Evolutionary conservation across 2,329 filamentous ascomycete genomes (phyloP).

Genomic region (Cytospora paraplurivora): DNA sequence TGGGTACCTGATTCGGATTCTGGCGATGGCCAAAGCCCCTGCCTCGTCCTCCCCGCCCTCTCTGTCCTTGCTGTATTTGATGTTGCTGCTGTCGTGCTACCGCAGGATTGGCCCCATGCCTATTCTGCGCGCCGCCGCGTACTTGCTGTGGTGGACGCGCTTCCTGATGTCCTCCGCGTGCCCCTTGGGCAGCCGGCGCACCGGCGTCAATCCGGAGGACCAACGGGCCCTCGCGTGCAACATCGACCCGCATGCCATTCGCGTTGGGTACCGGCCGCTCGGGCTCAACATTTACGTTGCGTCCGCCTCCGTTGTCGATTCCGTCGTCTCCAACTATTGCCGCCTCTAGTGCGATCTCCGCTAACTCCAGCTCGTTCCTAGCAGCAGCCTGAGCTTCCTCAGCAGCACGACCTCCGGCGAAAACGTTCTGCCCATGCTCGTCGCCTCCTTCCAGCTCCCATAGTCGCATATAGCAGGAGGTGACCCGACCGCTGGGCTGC

Average conservation of each 20-base stretch:
- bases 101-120: constrained; percentile 29
- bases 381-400: constrained; percentile 31
- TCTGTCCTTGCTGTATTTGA: constrained; percentile 23
- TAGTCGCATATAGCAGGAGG: constrained; percentile 77
- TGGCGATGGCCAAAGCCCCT: constrained; percentile 35
- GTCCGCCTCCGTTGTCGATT: constrained; percentile 32
- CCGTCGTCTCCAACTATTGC: constrained; percentile 35
- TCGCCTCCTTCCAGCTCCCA: constrained; percentile 91
- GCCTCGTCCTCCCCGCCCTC: constrained; percentile 19
- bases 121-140: constrained; percentile 32
- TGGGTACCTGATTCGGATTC: constrained; percentile 11
- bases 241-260: constrained; percentile 41
- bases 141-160: constrained; percentile 30
- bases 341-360: constrained; percentile 31
- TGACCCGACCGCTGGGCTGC: constrained; percentile 51
- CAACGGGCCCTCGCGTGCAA: constrained; percentile 59
- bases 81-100: constrained; percentile 28
- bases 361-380: constrained; percentile 35
- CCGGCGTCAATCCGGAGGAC: constrained; percentile 55
- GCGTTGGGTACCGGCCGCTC: constrained; percentile 29
- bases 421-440: constrained; percentile 37
- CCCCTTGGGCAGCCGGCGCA: constrained; percentile 36
- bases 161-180: constrained; percentile 36
- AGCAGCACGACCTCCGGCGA: constrained; percentile 42
- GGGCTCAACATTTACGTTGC: constrained; percentile 11